A percentile compares a stretch with the other conserved stretches of the same genome.
Conservation (phyloP, 225 moss, liverwort and hornwort species). For the Polytrichum formosum region DNA sequence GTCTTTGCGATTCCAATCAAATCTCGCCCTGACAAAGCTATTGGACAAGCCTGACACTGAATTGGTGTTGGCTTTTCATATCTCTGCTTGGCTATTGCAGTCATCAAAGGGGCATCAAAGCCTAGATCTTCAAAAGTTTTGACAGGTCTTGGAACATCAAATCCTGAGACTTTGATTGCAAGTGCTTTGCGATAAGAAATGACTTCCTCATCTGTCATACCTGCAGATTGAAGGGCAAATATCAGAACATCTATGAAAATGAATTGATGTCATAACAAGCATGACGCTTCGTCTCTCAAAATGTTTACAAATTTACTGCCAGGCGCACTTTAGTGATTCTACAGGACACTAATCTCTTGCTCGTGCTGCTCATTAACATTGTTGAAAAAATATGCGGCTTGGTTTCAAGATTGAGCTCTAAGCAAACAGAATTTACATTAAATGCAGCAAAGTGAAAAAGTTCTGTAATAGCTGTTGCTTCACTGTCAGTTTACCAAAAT, state of each 20-base stretch:
- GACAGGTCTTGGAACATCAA: slow-evolving; percentile 74
- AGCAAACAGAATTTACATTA: too few relatives aligned
- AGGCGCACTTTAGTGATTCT: too few relatives aligned
- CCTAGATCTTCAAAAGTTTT: slow-evolving; percentile 79
- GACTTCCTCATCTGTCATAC: slow-evolving; percentile 86
- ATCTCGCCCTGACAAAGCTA: slow-evolving; percentile 84
- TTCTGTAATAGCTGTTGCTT: too few relatives aligned
- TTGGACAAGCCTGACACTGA: slow-evolving; percentile 82
- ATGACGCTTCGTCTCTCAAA: too few relatives aligned
- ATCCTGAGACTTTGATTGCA: slow-evolving; percentile 83
- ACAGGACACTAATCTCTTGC: too few relatives aligned
- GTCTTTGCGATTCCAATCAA: slow-evolving; percentile 98
- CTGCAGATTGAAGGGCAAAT: slow-evolving; percentile 24
- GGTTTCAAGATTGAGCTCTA: too few relatives aligned
- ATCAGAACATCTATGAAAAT: background rate
- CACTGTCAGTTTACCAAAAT: too few relatives aligned
- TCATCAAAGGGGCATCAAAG: slow-evolving; percentile 64
- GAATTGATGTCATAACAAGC: too few relatives aligned
- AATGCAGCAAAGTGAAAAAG: too few relatives aligned
- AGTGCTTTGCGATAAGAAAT: slow-evolving; percentile 60
- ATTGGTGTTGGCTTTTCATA: slow-evolving; percentile 90
- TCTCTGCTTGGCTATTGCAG: slow-evolving; percentile 81
- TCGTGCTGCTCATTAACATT: too few relatives aligned
- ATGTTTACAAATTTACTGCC: too few relatives aligned
- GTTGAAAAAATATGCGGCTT: too few relatives aligned